A percentile compares a stretch with the other conserved stretches of the same genome.
Evolutionary conservation across 805 yeast species (phyloP).

Genomic region (Pichia membranifaciens): DNA sequence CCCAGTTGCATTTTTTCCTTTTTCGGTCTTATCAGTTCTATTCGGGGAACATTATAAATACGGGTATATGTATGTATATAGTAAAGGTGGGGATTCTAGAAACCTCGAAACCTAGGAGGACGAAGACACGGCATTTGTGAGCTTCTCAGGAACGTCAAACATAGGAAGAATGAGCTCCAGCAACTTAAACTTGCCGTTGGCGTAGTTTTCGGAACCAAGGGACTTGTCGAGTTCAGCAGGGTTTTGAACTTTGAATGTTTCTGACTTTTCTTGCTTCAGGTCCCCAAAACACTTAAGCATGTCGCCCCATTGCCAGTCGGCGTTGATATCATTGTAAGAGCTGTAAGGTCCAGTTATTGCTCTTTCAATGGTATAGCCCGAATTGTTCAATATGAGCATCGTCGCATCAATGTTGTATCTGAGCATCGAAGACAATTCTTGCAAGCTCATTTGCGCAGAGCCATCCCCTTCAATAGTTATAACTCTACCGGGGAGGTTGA

Average conservation of each 20-base stretch:
- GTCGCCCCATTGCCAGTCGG: constrained; percentile 61
- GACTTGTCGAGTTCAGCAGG: constrained; percentile 33
- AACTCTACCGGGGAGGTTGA: constrained; percentile 34
- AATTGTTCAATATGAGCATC: constrained; percentile 42
- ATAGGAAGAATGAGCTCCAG: constrained; percentile 55
- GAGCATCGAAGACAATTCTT: constrained; percentile 40
- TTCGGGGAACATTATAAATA: no score
- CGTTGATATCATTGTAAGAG: constrained; percentile 44
- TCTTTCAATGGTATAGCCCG: constrained; percentile 49
- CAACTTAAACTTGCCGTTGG: constrained; percentile 38
- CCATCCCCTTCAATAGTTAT: constrained; percentile 49
- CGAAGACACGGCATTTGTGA: neutral
- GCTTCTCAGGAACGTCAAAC: constrained; percentile 50
- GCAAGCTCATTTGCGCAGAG: constrained; percentile 49
- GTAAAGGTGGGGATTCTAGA: no score
- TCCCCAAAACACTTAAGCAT: constrained; percentile 67
- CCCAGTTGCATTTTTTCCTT: no score
- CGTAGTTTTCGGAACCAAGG: constrained; percentile 29
- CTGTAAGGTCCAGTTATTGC: constrained; percentile 44
- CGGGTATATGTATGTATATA: no score
- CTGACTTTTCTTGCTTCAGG: constrained; percentile 27
- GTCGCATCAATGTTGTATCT: constrained; percentile 38
- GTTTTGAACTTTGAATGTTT: constrained; percentile 32
- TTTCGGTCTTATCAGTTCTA: no score
- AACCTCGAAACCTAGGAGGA: neutral